Conservation (phyloP, 192 early-diverging fungal species). For the Mortierella alpina region DNA sequence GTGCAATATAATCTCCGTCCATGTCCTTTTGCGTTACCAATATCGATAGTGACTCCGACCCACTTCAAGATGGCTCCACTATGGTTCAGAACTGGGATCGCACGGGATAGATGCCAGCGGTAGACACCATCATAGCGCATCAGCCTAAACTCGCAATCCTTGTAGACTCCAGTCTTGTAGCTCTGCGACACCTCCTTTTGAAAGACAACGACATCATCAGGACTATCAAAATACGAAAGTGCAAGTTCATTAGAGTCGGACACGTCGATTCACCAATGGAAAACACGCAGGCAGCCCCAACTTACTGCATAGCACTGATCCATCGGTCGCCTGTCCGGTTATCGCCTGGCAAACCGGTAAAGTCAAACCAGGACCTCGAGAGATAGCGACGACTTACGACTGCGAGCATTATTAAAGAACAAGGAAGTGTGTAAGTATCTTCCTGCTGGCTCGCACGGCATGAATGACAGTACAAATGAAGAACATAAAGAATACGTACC, state of each 20-base stretch:
- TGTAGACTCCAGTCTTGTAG: conserved; percentile 52
- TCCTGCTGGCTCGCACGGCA: no score
- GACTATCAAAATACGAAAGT: conserved; percentile 12
- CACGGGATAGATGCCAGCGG: conserved; percentile 47
- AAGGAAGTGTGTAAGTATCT: not conserved
- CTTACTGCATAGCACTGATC: conserved; percentile 54
- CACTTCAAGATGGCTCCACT: conserved; percentile 43
- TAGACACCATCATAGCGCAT: conserved; percentile 52
- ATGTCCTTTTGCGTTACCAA: conserved; percentile 14
- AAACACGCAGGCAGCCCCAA: not conserved
- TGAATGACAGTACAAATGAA: no score
- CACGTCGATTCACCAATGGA: not conserved
- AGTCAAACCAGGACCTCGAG: conserved; percentile 50
- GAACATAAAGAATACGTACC: not conserved
- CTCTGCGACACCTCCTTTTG: conserved; percentile 53
- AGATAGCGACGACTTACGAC: conserved; percentile 44
- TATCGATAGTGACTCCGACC: conserved; percentile 50
- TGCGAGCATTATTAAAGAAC: not conserved
- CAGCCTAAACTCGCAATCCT: conserved; percentile 52
- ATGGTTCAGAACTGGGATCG: conserved; percentile 42
- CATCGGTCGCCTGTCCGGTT: conserved; percentile 45
- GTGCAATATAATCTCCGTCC: not conserved
- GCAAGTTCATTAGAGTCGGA: not conserved
- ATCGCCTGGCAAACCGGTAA: conserved; percentile 42
- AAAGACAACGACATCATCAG: conserved; percentile 44